Base-by-base conservation (phyloP, 2,329 filamentous ascomycete species). In the Hypoxylon sp. region DNA sequence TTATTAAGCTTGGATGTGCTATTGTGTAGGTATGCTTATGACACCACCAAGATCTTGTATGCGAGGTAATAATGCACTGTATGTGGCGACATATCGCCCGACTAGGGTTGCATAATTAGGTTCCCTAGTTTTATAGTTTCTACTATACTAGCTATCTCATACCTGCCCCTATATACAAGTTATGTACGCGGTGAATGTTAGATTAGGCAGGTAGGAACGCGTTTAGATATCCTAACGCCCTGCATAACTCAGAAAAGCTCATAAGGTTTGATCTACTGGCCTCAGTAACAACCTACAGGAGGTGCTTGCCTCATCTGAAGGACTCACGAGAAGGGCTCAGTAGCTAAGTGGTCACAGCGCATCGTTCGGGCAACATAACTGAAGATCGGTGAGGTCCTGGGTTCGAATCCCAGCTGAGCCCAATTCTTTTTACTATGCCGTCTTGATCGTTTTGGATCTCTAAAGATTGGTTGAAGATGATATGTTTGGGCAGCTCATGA, bases 281-380 rank as follows among this genome's bases (percentile, higher is more conserved):
- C 40, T 44, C 8, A 10, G 40, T 44, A 7, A 22, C 40, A 44
- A 44, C 17, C 17, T 22, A 2, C 17, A 11, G 17, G 17, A 7
- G 7, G 40, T 44, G 7, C 40, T n/a, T 44, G 8, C 17, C 20
- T 2, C 3, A 44, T 27, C 25, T 27, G 3, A 5, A 27, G 25
- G 25, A 27, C 25, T 27, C 25, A 27, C 3, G 25, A 27, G 25
- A 27, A 27, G 25, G 40, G 40, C 40, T 44, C 40, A 44, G 40
- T 44, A 44, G 40, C 40, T 44, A 44, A 44, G 40, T 44, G 40
- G 40, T 44, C 17, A 44, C 40, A 44, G 40, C 40, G 40, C 40
- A 44, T 44, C 40, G 40, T 44, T 44, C 40, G 17, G 17, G 40
- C 20, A 11, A 22, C 4, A 5, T 22, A 44, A 22, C 20, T 22